These are phyloP conservation scores for Fusarium sp. DNA, from an alignment of 2,329 filamentous ascomycete genomes.

Conservation along the genomic window DNA sequence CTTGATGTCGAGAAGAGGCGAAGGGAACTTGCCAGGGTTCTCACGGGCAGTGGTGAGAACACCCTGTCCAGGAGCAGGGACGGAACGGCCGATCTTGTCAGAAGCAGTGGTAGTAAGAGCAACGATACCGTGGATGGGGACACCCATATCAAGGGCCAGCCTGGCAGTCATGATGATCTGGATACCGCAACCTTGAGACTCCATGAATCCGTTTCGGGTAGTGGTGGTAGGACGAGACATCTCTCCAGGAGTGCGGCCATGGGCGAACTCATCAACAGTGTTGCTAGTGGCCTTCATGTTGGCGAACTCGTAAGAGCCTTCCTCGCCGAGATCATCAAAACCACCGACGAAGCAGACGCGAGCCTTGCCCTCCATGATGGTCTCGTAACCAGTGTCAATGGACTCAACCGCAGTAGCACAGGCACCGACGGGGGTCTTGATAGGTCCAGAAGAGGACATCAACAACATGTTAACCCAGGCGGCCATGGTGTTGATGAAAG, in stretches of 20 bases:
- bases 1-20: constrained; percentile 95
- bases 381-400: constrained; percentile 97
- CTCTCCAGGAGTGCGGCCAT: constrained; percentile 93
- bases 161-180: constrained; percentile 98
- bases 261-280: constrained; percentile 93
- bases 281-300: constrained; percentile 99
- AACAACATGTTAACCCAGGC: constrained; percentile 99
- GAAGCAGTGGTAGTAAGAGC: constrained; percentile 95
- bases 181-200: constrained; percentile 98
- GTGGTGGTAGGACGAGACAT: constrained; percentile 99
- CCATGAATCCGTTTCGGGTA: constrained; percentile 98
- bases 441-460: constrained; percentile 94
- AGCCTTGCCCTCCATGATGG: constrained; percentile 98
- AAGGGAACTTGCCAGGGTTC: constrained; percentile 90
- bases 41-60: constrained; percentile 96
- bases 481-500: constrained; percentile 99
- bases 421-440: constrained; percentile 98
- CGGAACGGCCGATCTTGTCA: constrained; percentile 98
- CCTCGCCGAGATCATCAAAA: constrained; percentile 99
- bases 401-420: constrained; percentile 98
- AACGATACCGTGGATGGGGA: constrained; percentile 95
- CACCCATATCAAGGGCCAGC: constrained; percentile 97
- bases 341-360: constrained; percentile 97
- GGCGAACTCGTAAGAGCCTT: constrained; percentile 99
- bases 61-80: constrained; percentile 96